Base-by-base conservation (phyloP, 2,329 filamentous ascomycete species). In the Herpotrichia juniperi region DNA sequence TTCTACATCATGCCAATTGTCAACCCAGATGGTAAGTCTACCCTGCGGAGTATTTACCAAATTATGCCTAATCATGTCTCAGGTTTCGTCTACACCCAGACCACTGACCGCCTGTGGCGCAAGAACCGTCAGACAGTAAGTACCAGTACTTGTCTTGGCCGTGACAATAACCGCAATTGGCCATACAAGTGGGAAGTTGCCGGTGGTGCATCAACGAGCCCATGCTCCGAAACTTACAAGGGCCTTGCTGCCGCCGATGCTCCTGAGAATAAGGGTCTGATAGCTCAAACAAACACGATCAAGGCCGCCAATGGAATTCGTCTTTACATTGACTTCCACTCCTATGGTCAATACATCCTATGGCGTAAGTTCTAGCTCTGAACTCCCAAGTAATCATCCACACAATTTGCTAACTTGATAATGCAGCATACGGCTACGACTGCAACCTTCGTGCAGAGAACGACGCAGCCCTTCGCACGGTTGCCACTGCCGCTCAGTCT, bases 241-340 rank as follows among this genome's bases (percentile, higher is more conserved):
- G 71, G 72, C 34, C 55, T 55, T 14, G 64, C 64, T 9, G 61
- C 67, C 1, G 63, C 63, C n/a, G 69, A 73, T 42, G 51, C 67
- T 3, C 68, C 72, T 14, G 71, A 74, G 58, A 67, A 65, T 50
- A 56, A 57, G 9, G 71, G 61, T 17, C 70, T 88, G 6, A 73
- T 74, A 3, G 68, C 75, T 1, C 79, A 80, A 40, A 60, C 71
- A 19, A 61, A 68, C 39, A 34, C 54, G 16, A 67, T 85, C 21
- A 72, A 73, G 6, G 66, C 66, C 4, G 63, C 66, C 1, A 74
- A 79, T 40, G 81, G 83, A 2, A 76, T 88, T 42, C 79, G 82
- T 55, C 76, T 87, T 1, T 89, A 82, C 64, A 81, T 88, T 31
- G 86, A 89, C 70, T 82, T 82, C 64, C 86, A 88, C 72, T 80